Base-by-base conservation (phyloP, 352 stramenopile species). In the Globisporangium heterothallicum region DNA sequence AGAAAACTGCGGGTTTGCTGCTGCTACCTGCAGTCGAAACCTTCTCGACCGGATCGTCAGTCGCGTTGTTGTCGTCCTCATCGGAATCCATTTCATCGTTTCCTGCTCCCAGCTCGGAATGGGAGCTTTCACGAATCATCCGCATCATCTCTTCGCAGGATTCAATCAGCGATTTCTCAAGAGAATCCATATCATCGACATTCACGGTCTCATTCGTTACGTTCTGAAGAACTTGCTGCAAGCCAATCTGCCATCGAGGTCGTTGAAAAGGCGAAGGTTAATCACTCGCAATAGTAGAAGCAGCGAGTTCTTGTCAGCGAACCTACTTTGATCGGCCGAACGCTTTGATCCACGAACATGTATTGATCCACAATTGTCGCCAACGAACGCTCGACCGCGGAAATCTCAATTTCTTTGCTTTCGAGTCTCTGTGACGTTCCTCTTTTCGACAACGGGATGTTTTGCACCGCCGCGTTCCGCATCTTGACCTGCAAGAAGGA, bases 141-240 rank as follows among this genome's bases (percentile, higher is more conserved):
- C 75, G 74, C 73, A 86, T 86, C 77, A 87, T 86, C 26, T 88
- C 73, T 51, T 88, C 79, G 34, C 82, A 88, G 3, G 74, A 75
- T 8, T 68, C 67, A 18, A 86, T 56, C 6, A 91, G 66, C 16
- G 72, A 61, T 3, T 64, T 72, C 42, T 93, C 76, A 2, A 93
- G 63, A 14, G 67, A 62, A 21, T 62, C 40, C 50, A 78, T 83
- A 46, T 89, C 72, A 38, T 93, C 75, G 0, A 84, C 66, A 30
- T 90, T 85, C 18, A 91, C 72, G 0, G 68, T 84, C 49, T 82
- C 66, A 42, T 74, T 83, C 18, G 72, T 88, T 14, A 91, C 60
- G 40, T 88, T 88, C 56, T 89, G 74, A 1, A 93, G 53, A 30
- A 93, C 79, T 58, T 93, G 76, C 48, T 91, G 79, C 26, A 93